Evolutionary conservation across 2,329 filamentous ascomycete species (phyloP), one percentile per base, ranked within the genome.

Genomic region (Scytalidium sp.): DNA sequence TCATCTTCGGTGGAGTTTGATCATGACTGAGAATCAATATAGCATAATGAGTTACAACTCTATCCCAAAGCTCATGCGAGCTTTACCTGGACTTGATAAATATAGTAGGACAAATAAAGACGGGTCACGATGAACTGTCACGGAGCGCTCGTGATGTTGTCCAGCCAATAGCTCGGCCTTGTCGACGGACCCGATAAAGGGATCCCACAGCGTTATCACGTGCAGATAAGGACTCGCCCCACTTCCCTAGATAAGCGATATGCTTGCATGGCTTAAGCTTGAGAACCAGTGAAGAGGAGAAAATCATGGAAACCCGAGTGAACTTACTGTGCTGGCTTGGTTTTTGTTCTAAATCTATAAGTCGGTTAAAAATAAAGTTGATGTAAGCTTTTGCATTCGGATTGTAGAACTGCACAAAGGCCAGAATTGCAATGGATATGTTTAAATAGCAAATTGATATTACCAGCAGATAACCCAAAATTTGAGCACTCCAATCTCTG

Each of bases 141-240:
- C 32, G 15, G 32, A 7, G 32, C 32, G 32, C 32, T 36, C 32
- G 32, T 36, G 32, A 36, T 36, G 32, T 36, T 36, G 6, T 36
- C 32, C 17, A 36, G 32, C 32, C 32, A 36, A 36, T 36, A n/a
- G 15, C 17, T 36, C 32, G 8, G 13, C 32, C 32, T 36, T n/a
- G 32, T 36, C 32, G 5, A 36, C 5, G 15, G 13, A 8, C 11
- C 32, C 32, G 32, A 36, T 36, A 36, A 36, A 36, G 32, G 32
- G 32, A 63, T 68, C 17, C 46, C 64, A 7, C 57, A 62, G 53
- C 57, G 55, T 27, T 56, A 62, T 45, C 55, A 55, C 25, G 61
- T 65, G 40, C 47, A 61, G 39, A 50, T 55, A 47, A 4, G 46
- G 58, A 69, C 19, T 61, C 58, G 19, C 39, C 41, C 17, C 41